Percentiles rank a stretch among this genome's conserved stretches.
Conservation (phyloP, 2,329 filamentous ascomycete genomes). For the Dactylellina haptotyla region DNA sequence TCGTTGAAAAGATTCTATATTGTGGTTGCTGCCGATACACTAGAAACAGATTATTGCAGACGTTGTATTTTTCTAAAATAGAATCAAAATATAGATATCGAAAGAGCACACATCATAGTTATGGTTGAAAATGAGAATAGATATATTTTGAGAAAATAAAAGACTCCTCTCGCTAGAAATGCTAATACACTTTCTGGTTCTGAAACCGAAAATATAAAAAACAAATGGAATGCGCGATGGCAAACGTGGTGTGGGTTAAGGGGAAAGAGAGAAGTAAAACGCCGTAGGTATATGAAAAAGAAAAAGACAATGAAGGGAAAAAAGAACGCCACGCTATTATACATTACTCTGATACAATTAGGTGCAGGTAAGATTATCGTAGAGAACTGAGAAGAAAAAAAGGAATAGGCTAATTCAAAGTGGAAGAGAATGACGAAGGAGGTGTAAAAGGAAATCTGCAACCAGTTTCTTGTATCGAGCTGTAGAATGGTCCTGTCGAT, state of each 20-base stretch:
- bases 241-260: not conserved
- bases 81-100: too few species aligned
- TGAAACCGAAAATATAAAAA: conserved; percentile 14
- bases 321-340: conserved; percentile 45
- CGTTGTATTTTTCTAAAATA: too few species aligned
- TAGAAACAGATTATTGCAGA: too few species aligned
- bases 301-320: conserved; percentile 9
- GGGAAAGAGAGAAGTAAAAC: conserved; percentile 11
- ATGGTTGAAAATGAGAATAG: not conserved
- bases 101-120: too few species aligned
- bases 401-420: not conserved
- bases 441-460: conserved; percentile 18
- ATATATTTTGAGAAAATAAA: not conserved
- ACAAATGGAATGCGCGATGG: not conserved
- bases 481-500: conserved; percentile 30
- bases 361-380: conserved; percentile 23
- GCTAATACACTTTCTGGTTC: conserved; percentile 5
- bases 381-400: not conserved
- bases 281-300: conserved; percentile 37
- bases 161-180: not conserved
- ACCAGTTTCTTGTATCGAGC: conserved; percentile 46
- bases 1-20: too few species aligned
- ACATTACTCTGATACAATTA: conserved; percentile 52
- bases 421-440: not conserved
- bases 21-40: too few species aligned